Evolutionary conservation across 352 stramenopile species (phyloP), one percentile per base, ranked within the genome.

Genomic region (Aphanomyces invadans): DNA sequence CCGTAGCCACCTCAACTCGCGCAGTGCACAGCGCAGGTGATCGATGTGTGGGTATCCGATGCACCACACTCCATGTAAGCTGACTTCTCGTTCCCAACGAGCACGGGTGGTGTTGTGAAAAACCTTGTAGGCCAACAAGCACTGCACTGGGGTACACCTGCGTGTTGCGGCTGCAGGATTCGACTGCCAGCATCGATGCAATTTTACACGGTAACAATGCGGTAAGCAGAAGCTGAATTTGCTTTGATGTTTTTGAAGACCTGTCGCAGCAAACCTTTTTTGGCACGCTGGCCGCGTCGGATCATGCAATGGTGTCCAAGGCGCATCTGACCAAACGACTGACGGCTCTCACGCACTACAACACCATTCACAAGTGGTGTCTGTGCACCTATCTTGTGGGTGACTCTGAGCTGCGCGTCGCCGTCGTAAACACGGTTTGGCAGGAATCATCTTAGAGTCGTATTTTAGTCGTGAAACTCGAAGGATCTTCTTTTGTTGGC

Each of bases 201-300:
- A 63, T 63, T 46, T 33, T 63, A 15, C 42, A 48, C 23, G 55
- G 55, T 15, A 11, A n/a, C 19, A 17, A 63, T n/a, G 55, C 26
- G 31, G 55, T 63, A 55, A 49, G n/a, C n/a, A 49, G n/a, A 19
- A 57, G n/a, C 29, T 1, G 36, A 15, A 15, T 42, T 42, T 42
- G 36, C 36, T 42, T 42, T 42, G 36, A 60, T 60, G 25, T 4
- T 38, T 44, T 29, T 61, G 3, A 4, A 42, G 36, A 42, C 25
- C 51, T 31, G 12, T 57, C n/a, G 36, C 44, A 61, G 53, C 9
- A 42, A 29, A 45, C 23, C 17, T 61, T 61, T 25, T 61, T 61
- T 61, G 19, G 17, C 1, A 21, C 12, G 3, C 12, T 29, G 15
- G 25, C 51, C 25, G 10, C 9, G 9, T 19, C 10, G 36, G 7